These are phyloP conservation scores for Apophysomyces trapeziformis DNA, from an alignment of 371 early-diverging fungal genomes.

Conservation along the genomic window DNA sequence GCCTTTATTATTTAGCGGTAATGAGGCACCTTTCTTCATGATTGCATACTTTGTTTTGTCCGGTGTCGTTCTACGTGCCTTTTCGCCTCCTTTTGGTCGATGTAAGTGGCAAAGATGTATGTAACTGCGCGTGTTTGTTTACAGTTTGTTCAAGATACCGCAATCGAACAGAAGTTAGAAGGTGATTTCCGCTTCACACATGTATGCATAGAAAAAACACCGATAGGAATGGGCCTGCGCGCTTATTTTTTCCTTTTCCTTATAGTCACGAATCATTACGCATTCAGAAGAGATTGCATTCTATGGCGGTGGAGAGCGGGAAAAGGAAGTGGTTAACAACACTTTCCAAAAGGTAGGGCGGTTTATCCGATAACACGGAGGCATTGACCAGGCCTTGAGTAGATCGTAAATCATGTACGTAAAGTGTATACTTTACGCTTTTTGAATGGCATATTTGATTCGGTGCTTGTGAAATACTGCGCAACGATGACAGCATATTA, in stretches of 20 bases:
- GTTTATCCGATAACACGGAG: background rate
- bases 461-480: constrained; percentile 86
- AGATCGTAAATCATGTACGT: constrained; percentile 79
- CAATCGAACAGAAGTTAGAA: constrained; percentile 78
- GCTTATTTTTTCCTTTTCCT: constrained; percentile 9
- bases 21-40: constrained; percentile 78
- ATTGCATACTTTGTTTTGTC: constrained; percentile 80
- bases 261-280: constrained; percentile 75
- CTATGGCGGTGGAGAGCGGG: constrained; percentile 79
- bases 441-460: constrained; percentile 80
- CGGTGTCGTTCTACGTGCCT: constrained; percentile 73
- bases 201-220: constrained; percentile 41
- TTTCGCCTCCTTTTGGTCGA: constrained; percentile 87
- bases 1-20: constrained; percentile 45
- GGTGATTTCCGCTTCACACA: constrained; percentile 88
- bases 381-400: background rate
- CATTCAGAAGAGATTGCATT: constrained; percentile 91
- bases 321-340: constrained; percentile 71
- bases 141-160: constrained; percentile 57
- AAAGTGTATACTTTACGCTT: constrained; percentile 77
- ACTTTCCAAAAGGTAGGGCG: constrained; percentile 64
- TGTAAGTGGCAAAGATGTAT: constrained; percentile 43
- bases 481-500: constrained; percentile 89
- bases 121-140: background rate
- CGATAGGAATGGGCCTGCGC: background rate